Evolutionary conservation across 352 stramenopile species (phyloP).

Genomic region (Blastocystis sp.): DNA sequence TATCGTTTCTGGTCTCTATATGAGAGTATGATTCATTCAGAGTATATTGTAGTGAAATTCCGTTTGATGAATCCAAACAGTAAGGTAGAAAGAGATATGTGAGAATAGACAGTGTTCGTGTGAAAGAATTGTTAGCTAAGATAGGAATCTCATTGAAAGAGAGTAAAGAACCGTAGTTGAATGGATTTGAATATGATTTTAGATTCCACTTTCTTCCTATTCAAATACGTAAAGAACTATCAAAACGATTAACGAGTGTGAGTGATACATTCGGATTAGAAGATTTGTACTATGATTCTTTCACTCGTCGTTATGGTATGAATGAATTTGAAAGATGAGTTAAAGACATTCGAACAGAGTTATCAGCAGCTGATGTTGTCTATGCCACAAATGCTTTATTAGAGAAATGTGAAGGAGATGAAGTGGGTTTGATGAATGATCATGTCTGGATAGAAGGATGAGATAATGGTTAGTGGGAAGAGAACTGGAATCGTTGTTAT

Average conservation of each 20-base stretch:
- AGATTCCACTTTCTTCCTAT: conserved; percentile 13
- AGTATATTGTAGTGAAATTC: conserved; percentile 7
- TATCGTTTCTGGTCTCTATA: conserved; percentile 56
- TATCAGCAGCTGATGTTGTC: conserved; percentile 35
- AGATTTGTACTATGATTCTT: conserved; percentile 46
- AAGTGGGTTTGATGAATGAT: conserved; percentile 28
- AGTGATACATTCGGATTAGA: not conserved
- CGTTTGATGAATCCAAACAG: not conserved
- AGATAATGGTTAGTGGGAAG: conserved; percentile 43
- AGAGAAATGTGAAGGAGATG: not conserved
- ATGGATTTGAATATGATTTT: not conserved
- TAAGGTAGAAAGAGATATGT: not conserved
- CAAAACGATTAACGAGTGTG: not conserved
- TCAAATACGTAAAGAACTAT: not conserved
- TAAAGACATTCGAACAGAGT: not conserved
- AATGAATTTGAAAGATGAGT: not conserved
- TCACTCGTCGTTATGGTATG: conserved; percentile 34
- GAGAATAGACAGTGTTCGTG: not conserved
- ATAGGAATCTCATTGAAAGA: conserved; percentile 29
- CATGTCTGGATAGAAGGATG: not conserved
- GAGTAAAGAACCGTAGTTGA: conserved; percentile 33
- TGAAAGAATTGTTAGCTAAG: conserved; percentile 39
- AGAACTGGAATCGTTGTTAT: conserved; percentile 55
- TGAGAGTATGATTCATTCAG: conserved; percentile 47
- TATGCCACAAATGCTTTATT: conserved; percentile 20